Percentiles rank a stretch among this genome's conserved stretches.
Evolutionary conservation across 305 asterid genomes (phyloP).

Genomic region (Solanum hybrid): DNA sequence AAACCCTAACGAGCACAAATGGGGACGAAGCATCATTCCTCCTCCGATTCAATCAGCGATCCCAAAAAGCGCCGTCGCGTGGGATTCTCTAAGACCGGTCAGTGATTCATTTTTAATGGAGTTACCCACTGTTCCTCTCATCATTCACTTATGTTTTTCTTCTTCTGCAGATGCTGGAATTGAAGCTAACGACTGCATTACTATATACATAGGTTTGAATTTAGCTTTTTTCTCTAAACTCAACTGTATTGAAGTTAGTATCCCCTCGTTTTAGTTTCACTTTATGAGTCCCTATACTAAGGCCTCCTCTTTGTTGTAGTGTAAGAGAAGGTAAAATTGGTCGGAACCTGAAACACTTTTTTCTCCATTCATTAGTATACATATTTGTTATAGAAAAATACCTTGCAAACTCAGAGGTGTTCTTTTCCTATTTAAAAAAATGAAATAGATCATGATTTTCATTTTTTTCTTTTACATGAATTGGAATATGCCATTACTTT

Average conservation of each 20-base stretch:
- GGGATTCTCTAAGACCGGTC: constrained; percentile 52
- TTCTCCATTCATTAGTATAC: background rate
- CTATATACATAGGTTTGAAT: constrained; percentile 50
- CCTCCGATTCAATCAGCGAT: constrained; percentile 42
- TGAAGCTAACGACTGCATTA: constrained; percentile 71
- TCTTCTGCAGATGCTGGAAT: constrained; percentile 61
- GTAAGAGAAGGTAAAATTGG: background rate
- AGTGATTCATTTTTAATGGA: constrained; percentile 10
- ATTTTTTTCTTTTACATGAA: background rate
- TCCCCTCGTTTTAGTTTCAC: background rate
- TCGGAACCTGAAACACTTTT: background rate
- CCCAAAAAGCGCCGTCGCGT: constrained; percentile 62
- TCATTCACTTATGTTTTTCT: background rate
- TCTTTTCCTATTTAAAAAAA: background rate
- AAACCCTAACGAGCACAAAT: constrained; percentile 64
- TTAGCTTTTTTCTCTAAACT: background rate
- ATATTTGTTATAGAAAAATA: background rate
- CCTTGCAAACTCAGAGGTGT: background rate
- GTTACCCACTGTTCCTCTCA: background rate
- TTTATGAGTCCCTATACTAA: background rate
- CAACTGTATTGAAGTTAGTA: background rate
- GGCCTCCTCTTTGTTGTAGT: background rate
- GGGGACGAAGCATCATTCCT: constrained; percentile 84
- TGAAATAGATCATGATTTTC: background rate
- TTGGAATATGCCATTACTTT: background rate